Conservation (phyloP, 2,329 filamentous ascomycete genomes). For the Mollisiaceae sp. region DNA sequence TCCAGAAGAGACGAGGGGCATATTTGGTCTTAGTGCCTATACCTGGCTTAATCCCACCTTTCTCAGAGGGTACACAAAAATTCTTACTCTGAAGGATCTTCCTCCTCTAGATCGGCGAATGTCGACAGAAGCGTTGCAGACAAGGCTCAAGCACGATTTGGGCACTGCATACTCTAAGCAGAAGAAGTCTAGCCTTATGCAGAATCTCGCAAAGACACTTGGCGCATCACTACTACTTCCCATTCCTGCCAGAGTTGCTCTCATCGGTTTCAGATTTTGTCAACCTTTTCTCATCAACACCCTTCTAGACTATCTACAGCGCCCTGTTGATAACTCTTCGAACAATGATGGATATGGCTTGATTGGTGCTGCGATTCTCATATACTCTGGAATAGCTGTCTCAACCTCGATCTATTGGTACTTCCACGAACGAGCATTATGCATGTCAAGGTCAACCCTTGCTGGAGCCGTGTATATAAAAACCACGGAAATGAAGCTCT, state of each 20-base stretch:
- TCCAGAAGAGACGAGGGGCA: conserved; percentile 39
- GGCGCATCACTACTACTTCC: conserved; percentile 11
- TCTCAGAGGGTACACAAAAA: conserved; percentile 38
- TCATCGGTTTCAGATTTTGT: conserved; percentile 31
- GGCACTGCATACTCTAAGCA: conserved; percentile 22
- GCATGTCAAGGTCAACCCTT: conserved; percentile 49
- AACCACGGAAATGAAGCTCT: conserved; percentile 45
- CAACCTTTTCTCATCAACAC: conserved; percentile 30
- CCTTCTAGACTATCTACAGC: conserved; percentile 32
- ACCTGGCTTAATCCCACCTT: conserved; percentile 45
- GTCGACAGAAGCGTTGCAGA: conserved; percentile 21
- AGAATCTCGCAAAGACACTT: conserved; percentile 31
- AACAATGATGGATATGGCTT: conserved; percentile 32
- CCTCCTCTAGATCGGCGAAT: conserved; percentile 28
- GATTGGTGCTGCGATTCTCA: conserved; percentile 27
- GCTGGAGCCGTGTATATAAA: conserved; percentile 56
- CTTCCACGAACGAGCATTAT: conserved; percentile 46
- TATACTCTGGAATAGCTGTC: conserved; percentile 32
- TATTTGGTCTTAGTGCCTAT: conserved; percentile 42
- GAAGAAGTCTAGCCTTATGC: conserved; percentile 28
- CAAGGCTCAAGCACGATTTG: conserved; percentile 17
- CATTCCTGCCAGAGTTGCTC: conserved; percentile 26
- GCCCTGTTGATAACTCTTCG: conserved; percentile 10
- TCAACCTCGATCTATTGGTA: conserved; percentile 40
- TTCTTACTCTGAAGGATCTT: conserved; percentile 40